Conservation (phyloP, 139 green algal species). For the Bryopsis sp. region DNA sequence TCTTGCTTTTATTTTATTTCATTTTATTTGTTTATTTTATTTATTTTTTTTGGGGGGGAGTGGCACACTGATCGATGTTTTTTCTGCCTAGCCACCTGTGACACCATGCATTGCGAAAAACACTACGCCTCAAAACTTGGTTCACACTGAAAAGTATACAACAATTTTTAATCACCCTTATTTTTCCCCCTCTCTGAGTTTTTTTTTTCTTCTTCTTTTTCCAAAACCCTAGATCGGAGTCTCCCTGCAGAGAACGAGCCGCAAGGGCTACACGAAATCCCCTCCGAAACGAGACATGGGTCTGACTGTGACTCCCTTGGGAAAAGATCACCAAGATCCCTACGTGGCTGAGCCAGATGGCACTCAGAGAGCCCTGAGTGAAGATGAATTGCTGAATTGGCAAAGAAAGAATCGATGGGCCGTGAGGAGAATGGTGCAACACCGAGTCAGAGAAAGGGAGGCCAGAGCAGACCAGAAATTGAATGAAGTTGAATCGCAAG, state of each 20-base stretch:
- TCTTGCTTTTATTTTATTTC: slow-evolving; percentile 1
- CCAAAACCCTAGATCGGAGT: slow-evolving; percentile 3
- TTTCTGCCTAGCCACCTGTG: not conserved
- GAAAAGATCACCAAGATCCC: not conserved
- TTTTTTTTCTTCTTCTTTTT: not conserved
- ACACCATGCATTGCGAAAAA: not conserved
- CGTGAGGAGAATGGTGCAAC: slow-evolving; percentile 4
- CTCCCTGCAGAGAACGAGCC: not conserved
- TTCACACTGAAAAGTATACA: not conserved
- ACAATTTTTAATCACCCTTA: not conserved
- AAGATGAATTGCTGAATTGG: slow-evolving; percentile 18
- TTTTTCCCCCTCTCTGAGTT: not conserved
- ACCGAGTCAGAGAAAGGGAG: not conserved
- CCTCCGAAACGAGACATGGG: not conserved
- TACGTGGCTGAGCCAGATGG: slow-evolving; percentile 16
- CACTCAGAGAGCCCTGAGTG: not conserved
- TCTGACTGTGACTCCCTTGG: slow-evolving; percentile 6
- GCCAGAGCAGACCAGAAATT: too few species aligned
- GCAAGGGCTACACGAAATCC: not conserved
- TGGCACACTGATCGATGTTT: not conserved
- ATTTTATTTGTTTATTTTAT: too few species aligned
- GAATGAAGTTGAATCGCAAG: too few species aligned
- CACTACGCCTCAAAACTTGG: not conserved
- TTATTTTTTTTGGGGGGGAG: too few species aligned
- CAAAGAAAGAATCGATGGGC: slow-evolving; percentile 3